Percentiles rank a stretch among this genome's conserved stretches.
Conservation (phyloP, 1,284 basidiomycete genomes). For the Ustilago nuda region DNA sequence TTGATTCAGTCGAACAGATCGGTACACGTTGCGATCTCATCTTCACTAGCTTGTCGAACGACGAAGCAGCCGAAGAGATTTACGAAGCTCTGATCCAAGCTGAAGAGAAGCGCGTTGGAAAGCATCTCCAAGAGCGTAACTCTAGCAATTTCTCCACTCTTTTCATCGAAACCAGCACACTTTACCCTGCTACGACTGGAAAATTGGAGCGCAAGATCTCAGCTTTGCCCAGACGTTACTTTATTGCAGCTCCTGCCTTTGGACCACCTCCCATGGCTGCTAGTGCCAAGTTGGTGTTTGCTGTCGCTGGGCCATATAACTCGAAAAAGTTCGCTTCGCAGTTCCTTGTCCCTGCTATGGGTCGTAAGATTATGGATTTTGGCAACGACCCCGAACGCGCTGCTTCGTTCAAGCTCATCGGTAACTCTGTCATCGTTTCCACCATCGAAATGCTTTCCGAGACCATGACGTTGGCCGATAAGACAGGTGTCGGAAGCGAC, state of each 20-base stretch:
- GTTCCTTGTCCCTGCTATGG: conserved; percentile 79
- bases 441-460: conserved; percentile 82
- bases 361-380: conserved; percentile 76
- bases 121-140: conserved; percentile 65
- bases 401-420: conserved; percentile 78
- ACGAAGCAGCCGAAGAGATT: conserved; percentile 79
- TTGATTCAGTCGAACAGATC: conserved; percentile 74
- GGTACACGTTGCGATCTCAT: conserved; percentile 81
- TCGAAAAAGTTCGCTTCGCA: conserved; percentile 84
- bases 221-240: conserved; percentile 75
- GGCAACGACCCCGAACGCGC: conserved; percentile 82
- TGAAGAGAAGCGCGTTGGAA: conserved; percentile 65
- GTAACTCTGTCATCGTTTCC: conserved; percentile 61
- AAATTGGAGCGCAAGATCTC: conserved; percentile 80
- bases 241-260: conserved; percentile 84
- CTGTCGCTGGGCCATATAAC: conserved; percentile 84
- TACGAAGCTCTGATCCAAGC: conserved; percentile 77
- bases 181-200: conserved; percentile 53
- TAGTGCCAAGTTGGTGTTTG: conserved; percentile 78
- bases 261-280: conserved; percentile 75
- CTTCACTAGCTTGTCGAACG: conserved; percentile 80
- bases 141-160: conserved; percentile 31
- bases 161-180: conserved; percentile 53
- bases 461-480: conserved; percentile 83
- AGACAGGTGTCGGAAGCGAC: conserved; percentile 80